Percentiles rank a stretch among this genome's conserved stretches.
Evolutionary conservation across 148 eudicot species (phyloP).

Genomic region (Rhododendron molle): DNA sequence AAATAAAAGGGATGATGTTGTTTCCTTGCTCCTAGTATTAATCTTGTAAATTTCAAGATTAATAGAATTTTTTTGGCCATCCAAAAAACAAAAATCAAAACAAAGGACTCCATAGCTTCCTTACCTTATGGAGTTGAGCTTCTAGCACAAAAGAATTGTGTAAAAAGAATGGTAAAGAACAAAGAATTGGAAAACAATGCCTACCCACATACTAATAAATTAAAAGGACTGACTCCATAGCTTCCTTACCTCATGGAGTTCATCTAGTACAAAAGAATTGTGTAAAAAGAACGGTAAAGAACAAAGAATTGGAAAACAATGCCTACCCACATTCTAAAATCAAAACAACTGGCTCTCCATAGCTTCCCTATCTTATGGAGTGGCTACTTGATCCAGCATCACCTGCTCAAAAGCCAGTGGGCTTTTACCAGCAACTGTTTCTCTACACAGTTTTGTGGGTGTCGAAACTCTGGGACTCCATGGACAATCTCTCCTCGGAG

Average conservation of each 20-base stretch:
- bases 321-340: neutral
- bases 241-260: neutral
- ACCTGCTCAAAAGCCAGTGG: slow-evolving; percentile 20
- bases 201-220: neutral
- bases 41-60: too few relatives aligned
- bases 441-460: slow-evolving; percentile 23
- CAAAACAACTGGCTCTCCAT: neutral
- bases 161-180: neutral
- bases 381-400: neutral
- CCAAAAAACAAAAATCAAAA: neutral
- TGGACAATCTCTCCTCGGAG: slow-evolving; percentile 19
- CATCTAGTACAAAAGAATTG: slow-evolving; percentile 1
- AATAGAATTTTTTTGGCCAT: too few relatives aligned
- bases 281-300: slow-evolving; percentile 2
- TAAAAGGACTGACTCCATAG: neutral
- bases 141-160: slow-evolving; percentile 4
- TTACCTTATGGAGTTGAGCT: neutral
- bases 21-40: too few relatives aligned
- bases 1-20: neutral
- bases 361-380: neutral
- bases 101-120: neutral
- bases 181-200: slow-evolving; percentile 1
- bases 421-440: slow-evolving; percentile 25
- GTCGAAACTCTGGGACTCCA: slow-evolving; percentile 14
- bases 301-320: neutral